These are phyloP conservation scores for Diaporthe ilicicola DNA, from an alignment of 2,329 filamentous ascomycete species.

Conservation along the genomic window DNA sequence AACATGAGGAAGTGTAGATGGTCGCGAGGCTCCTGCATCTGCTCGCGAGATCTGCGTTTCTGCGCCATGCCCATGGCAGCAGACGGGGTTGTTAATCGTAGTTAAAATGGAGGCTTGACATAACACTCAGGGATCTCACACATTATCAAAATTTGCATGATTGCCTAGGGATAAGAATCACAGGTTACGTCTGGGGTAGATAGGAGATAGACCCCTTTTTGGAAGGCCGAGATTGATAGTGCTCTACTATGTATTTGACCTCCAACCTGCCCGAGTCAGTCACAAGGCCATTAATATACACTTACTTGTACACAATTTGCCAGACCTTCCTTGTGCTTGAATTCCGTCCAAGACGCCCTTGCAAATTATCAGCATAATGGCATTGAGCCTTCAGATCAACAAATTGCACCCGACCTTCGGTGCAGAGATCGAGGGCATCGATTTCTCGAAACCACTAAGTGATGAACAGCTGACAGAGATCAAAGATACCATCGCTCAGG, in stretches of 20 bases:
- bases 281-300: neutral
- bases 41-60: too few species aligned
- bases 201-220: neutral
- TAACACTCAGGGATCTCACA: too few species aligned
- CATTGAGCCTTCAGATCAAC: neutral
- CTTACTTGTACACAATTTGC: neutral
- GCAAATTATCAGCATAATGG: neutral
- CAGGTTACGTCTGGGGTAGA: neutral
- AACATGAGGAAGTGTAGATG: too few species aligned
- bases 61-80: too few species aligned
- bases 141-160: too few species aligned
- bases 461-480: conserved; percentile 19
- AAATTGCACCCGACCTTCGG: conserved; percentile 23
- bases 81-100: too few species aligned
- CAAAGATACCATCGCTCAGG: conserved; percentile 2
- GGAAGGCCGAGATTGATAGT: conserved; percentile 3
- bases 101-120: too few species aligned
- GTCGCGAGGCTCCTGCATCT: too few species aligned
- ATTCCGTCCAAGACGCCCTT: neutral
- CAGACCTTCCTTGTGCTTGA: neutral
- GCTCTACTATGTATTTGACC: neutral
- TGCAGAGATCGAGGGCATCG: conserved; percentile 17
- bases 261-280: neutral
- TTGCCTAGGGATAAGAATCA: neutral
- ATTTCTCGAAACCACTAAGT: conserved; percentile 16